Base-by-base conservation (phyloP, 495 filamentous ascomycete genomes). In the Pseudoneurospora amorphoporcata region DNA sequence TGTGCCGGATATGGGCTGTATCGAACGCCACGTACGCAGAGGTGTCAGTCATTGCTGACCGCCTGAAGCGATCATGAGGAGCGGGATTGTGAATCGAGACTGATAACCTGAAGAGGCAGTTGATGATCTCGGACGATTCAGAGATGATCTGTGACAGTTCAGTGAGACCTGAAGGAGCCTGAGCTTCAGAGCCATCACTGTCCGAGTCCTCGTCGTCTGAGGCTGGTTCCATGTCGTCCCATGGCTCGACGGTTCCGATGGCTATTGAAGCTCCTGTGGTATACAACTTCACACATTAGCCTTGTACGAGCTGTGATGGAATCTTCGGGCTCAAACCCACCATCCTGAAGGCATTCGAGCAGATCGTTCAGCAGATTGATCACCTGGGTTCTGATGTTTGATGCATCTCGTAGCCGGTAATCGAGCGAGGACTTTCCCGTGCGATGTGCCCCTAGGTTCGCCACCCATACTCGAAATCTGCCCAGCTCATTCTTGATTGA, bases 391-490 rank as follows among this genome's bases (percentile, higher is more conserved):
- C 73, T 76, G 39, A 87, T 75, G 68, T 86, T 81, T 0, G 83
- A 83, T 0, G 84, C 82, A 70, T 87, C 85, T 29, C 83, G 76
- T 0, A 87, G 78, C 6, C 83, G 78, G 69, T 81, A 83, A 38
- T 85, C 83, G 1, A 87, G 77, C 1, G 73, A 74, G 17, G 65
- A 68, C 5, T 6, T 42, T 8, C 68, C 73, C 0, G 45, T 45
- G 9, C 39, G 40, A 35, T 74, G 68, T 38, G 68, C 61, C 19
- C 47, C 19, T 4, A 58, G 19, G 19, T 58, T 58, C 8, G 10
- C n/a, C 5, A 23, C 23, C 47, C 47, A 58, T 23, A 58, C 47
- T 29, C 47, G 47, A 3, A 58, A 58, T 14, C 47, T 58, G 10
- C 47, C 47, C 47, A 58, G 5, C 47, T 23, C 19, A 58, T 58